Conservation (phyloP, 1,284 basidiomycete genomes). For the Leccinum colubrinum region DNA sequence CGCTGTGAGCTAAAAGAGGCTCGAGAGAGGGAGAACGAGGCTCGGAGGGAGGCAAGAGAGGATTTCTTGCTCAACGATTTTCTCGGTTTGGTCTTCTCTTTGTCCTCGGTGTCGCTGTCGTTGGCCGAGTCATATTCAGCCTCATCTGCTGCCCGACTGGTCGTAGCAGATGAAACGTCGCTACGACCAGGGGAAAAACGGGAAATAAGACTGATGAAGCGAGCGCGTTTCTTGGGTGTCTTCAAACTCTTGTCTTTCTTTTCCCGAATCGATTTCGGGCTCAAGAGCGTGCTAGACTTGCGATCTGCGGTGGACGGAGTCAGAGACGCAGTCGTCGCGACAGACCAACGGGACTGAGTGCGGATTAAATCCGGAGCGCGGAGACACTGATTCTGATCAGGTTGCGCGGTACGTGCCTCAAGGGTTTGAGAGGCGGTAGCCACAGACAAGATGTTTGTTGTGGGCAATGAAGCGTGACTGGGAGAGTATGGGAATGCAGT, state of each 20-base stretch:
- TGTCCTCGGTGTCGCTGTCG: conserved; percentile 25
- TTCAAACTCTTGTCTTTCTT: conserved; percentile 28
- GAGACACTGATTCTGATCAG: conserved; percentile 10
- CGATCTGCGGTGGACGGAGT: conserved; percentile 14
- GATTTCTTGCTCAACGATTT: conserved; percentile 29
- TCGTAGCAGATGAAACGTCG: conserved; percentile 12
- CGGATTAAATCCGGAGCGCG: conserved; percentile 7
- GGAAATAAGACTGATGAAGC: conserved; percentile 34
- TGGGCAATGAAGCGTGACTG: conserved; percentile 2
- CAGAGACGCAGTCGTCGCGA: conserved; percentile 5
- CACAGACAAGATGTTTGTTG: conserved; percentile 7
- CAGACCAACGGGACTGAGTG: conserved; percentile 26
- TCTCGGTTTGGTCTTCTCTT: conserved; percentile 11
- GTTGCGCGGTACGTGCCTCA: not conserved
- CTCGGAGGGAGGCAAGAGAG: conserved; percentile 29
- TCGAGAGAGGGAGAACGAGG: conserved; percentile 32
- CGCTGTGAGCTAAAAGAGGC: conserved; percentile 31
- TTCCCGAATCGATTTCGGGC: conserved; percentile 4
- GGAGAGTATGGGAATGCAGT: conserved; percentile 12
- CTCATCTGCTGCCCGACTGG: conserved; percentile 6
- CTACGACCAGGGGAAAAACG: conserved; percentile 30
- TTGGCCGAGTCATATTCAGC: conserved; percentile 24
- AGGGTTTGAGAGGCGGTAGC: not conserved
- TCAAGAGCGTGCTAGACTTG: not conserved
- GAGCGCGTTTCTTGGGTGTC: conserved; percentile 29